These are phyloP conservation scores for Naematelia aurantialba DNA, from an alignment of 768 basidiomycete species.

Conservation along the genomic window DNA sequence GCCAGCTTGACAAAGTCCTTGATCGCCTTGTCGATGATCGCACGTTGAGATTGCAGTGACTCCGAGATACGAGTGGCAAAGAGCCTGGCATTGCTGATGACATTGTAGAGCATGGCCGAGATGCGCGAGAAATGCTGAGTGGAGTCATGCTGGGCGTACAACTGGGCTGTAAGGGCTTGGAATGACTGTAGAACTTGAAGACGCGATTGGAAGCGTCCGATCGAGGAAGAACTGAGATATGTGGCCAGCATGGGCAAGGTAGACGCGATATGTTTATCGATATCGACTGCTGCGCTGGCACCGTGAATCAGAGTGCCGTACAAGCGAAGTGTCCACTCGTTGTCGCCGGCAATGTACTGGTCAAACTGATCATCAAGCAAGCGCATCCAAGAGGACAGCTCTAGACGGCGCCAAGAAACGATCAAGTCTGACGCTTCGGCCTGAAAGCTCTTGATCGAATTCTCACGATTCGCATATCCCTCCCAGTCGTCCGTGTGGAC, in stretches of 20 bases:
- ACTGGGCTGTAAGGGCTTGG: slow-evolving; percentile 49
- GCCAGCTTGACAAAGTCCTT: slow-evolving; percentile 85
- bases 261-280: slow-evolving; percentile 59
- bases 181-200: slow-evolving; percentile 69
- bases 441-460: slow-evolving; percentile 67
- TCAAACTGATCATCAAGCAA: slow-evolving; percentile 69
- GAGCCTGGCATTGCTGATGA: slow-evolving; percentile 63
- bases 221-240: slow-evolving; percentile 68
- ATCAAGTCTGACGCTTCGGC: slow-evolving; percentile 67
- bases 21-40: slow-evolving; percentile 71
- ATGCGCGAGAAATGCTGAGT: neutral
- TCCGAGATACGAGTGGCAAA: slow-evolving; percentile 57
- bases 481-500: slow-evolving; percentile 94
- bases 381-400: slow-evolving; percentile 79
- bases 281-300: slow-evolving; percentile 43
- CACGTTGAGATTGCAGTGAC: slow-evolving; percentile 60
- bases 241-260: slow-evolving; percentile 75
- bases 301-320: slow-evolving; percentile 75
- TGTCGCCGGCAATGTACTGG: slow-evolving; percentile 52
- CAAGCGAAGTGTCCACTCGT: slow-evolving; percentile 86
- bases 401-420: slow-evolving; percentile 83
- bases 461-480: slow-evolving; percentile 86
- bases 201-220: slow-evolving; percentile 75
- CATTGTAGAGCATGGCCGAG: slow-evolving; percentile 58
- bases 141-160: neutral